Evolutionary conservation across 106 monocot species (phyloP), one percentile per base, ranked within the genome.

Genomic region (Dioscorea dumetorum): DNA sequence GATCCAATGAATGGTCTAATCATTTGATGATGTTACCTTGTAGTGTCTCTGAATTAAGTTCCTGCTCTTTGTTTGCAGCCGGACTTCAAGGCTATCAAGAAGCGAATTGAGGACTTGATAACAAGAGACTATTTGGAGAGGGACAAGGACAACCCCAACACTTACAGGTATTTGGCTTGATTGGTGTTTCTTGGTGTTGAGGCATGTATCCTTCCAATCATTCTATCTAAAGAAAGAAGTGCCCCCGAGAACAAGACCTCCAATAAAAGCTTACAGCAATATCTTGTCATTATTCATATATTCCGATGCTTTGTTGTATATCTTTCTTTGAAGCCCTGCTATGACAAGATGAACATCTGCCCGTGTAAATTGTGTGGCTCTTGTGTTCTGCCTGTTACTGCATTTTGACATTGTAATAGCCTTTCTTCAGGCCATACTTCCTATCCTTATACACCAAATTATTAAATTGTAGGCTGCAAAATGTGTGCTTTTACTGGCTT

Each of bases 31-130:
- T 41, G 41, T 41, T 10, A 41, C 41, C 10, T 41, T 6, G 41
- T 6, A 6, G 41, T 10, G 6, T 0, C 6, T 41, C 41, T 41
- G 41, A 41, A 41, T 54, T 54, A 4, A 54, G 54, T 19, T 8
- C 15, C 54, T 18, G 18, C 54, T 59, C 22, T 19, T 23, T 59
- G 12, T 59, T 20, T 76, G 77, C 93, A 89, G 93, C 93, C 93
- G 15, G 93, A 93, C 73, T 86, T 93, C 54, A 93, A 93, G 73
- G 89, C 84, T 12, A 93, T 93, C 22, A 93, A 93, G 89, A 89
- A 84, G 70, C 78, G 93, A 58, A 89, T 89, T 32, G 93, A 93
- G 57, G 89, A 93, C 57, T 68, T 88, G 50, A 93, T 93, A 70
- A 79, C 83, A 22, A 80, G 88, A 64, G 93, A 88, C 8, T 93